phyloP scores from a whole-genome alignment of 2,329 filamentous ascomycete species.

The Bipolaris bicolor region DNA sequence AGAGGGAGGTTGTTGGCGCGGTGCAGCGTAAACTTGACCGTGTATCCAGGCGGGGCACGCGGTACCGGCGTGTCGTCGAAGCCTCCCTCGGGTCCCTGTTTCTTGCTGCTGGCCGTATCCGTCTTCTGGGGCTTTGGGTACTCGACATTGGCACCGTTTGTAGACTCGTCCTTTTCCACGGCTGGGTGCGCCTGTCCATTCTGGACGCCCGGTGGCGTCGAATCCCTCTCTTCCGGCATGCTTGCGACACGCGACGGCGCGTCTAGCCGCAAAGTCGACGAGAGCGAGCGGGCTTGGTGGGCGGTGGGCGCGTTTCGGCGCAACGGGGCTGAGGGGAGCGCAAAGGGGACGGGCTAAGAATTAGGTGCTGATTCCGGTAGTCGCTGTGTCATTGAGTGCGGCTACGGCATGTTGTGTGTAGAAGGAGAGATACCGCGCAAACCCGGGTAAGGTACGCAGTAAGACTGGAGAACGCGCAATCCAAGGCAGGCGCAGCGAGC shows the following conservation, averaged over 20 bases:
- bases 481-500: constrained; percentile 18
- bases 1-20: constrained; percentile 80
- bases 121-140: constrained; percentile 35
- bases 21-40: constrained; percentile 83
- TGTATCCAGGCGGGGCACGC: constrained; percentile 76
- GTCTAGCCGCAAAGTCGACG: background rate
- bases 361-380: background rate
- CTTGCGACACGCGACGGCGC: constrained; percentile 10
- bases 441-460: background rate
- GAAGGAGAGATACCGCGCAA: background rate
- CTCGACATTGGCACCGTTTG: constrained; percentile 14
- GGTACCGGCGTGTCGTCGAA: constrained; percentile 82
- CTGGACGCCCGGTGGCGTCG: constrained; percentile 10
- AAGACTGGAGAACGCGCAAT: constrained; percentile 11
- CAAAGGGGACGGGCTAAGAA: background rate
- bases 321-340: constrained; percentile 5
- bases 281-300: constrained; percentile 1
- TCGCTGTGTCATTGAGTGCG: constrained; percentile 1
- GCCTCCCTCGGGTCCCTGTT: constrained; percentile 70
- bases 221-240: constrained; percentile 23
- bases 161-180: constrained; percentile 20
- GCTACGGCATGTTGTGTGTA: constrained; percentile 2
- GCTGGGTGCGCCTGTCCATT: constrained; percentile 22
- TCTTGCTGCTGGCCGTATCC: constrained; percentile 33
- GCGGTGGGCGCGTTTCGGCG: constrained; percentile 9